These are phyloP conservation scores for Monilinia polystroma DNA, from an alignment of 2,329 filamentous ascomycete species.

Conservation along the genomic window DNA sequence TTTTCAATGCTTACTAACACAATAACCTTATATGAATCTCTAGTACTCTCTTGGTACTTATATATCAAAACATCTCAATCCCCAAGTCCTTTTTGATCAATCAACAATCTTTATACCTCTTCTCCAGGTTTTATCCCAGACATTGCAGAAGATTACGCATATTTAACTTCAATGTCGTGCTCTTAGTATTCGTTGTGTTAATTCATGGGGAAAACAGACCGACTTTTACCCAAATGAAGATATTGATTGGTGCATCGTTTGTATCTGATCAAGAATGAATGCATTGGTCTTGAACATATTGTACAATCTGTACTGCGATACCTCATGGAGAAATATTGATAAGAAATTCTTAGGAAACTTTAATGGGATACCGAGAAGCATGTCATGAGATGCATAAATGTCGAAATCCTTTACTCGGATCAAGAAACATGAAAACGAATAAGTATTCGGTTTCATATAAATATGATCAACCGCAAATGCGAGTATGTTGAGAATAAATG, in stretches of 20 bases:
- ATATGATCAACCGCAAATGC: neutral
- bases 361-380: neutral
- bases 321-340: neutral
- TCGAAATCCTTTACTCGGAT: neutral
- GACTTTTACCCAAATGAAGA: neutral
- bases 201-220: constrained; percentile 4
- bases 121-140: neutral
- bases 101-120: neutral
- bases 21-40: too few relatives aligned
- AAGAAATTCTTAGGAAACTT: too few relatives aligned
- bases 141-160: neutral
- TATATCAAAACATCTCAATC: too few relatives aligned
- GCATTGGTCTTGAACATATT: neutral
- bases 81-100: too few relatives aligned
- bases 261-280: neutral
- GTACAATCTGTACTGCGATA: too few relatives aligned
- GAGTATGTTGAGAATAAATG: neutral
- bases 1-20: too few relatives aligned
- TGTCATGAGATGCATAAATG: neutral
- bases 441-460: neutral
- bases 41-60: too few relatives aligned
- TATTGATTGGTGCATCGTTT: neutral
- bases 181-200: neutral
- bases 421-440: neutral
- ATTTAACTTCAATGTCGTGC: constrained; percentile 10